Percentiles rank a stretch among this genome's conserved stretches.
phyloP scores from a whole-genome alignment of 2,329 filamentous ascomycete genomes.

The Zasmidium angulare region DNA sequence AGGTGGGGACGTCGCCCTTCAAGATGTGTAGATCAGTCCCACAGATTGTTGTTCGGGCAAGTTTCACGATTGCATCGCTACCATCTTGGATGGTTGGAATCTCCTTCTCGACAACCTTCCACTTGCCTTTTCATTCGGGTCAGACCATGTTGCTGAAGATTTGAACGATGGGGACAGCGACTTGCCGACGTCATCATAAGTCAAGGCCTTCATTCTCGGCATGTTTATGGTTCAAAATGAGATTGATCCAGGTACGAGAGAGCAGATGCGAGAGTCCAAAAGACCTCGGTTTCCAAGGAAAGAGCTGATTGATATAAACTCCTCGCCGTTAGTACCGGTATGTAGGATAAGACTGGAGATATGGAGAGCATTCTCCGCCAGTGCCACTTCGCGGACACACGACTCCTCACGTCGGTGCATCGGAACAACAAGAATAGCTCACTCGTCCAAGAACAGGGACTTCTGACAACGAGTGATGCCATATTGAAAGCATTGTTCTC shows the following conservation, averaged over 20 bases:
- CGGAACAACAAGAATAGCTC: background rate
- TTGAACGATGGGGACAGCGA: too few species aligned
- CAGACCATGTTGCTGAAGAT: too few species aligned
- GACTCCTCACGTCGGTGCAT: background rate
- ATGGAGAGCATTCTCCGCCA: background rate
- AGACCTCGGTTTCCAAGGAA: background rate
- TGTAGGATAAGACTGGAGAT: background rate
- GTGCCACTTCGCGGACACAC: background rate
- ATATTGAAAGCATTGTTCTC: too few species aligned
- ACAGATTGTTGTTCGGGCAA: conserved; percentile 31
- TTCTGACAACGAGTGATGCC: background rate
- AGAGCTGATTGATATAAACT: background rate
- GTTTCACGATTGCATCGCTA: conserved; percentile 41
- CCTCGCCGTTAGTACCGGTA: background rate
- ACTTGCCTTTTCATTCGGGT: too few species aligned
- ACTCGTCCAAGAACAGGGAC: background rate
- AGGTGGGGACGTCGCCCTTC: conserved; percentile 54
- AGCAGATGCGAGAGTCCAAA: background rate
- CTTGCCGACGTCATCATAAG: conserved; percentile 25
- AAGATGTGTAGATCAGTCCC: conserved; percentile 55
- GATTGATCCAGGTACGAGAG: background rate
- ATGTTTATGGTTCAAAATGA: background rate
- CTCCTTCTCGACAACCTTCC: conserved; percentile 27
- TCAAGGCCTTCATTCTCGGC: conserved; percentile 26
- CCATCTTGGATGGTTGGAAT: conserved; percentile 23